Evolutionary conservation across 2,329 filamentous ascomycete species (phyloP), one percentile per base, ranked within the genome.

Genomic region (Cryphonectria parasitica): DNA sequence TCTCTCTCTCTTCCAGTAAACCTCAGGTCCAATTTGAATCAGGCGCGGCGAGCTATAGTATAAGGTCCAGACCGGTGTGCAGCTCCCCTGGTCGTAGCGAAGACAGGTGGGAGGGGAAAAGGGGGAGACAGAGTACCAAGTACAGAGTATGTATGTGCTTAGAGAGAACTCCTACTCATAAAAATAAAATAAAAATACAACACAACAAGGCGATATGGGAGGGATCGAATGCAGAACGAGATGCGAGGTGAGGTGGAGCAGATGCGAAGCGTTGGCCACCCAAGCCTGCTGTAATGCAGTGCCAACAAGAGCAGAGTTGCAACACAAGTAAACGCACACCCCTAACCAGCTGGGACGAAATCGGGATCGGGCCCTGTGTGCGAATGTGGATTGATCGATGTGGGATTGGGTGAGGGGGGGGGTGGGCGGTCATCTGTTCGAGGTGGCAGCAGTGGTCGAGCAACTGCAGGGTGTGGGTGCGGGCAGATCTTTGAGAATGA

Each of bases 31-130:
- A 52, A 34, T 31, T n/a, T 41, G 43, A 43, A 31, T 3, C 45
- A 49, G 28, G 43, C 36, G 62, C n/a, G 62, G 45, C 64, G 45
- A 64, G 62, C 64, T 65, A 49, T 64, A 64, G 22, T 25, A 62
- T 41, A 67, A 52, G 49, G 68, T 58, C 61, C 36, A 67, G 56
- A 62, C 19, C 15, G 49, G 54, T 61, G 60, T 41, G 45, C 45
- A 34, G 61, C 36, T 58, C 58, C 3, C 52, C 56, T 5, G 56
- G 41, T 52, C 39, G 60, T n/a, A 67, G 43, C 11, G 56, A 43
- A 36, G 36, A 28, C n/a, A 28, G 39, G 61, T 28, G 36, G 36
- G 61, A 61, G 28, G 31, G 19, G 17, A 28, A 28, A 28, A 10
- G 28, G 68, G 41, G 36, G 17, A 43, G 43, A 65, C 15, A 25